phyloP scores from a whole-genome alignment of 768 basidiomycete species.

The Pulveroboletus sp. region DNA sequence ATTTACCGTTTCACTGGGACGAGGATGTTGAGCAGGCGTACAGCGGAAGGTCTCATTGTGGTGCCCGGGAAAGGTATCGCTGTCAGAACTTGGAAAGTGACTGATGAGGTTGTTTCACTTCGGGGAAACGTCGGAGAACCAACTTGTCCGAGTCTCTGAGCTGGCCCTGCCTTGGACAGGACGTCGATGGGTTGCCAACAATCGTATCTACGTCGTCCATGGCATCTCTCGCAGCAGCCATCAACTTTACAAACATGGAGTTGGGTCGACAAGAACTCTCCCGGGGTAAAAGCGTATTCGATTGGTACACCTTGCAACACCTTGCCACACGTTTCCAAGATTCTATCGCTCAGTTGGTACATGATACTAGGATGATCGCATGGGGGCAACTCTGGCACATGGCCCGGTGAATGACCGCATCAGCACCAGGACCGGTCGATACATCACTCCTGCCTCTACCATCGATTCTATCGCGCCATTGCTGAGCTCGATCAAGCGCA shows the following conservation, averaged over 20 bases:
- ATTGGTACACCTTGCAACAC: slow-evolving; percentile 26
- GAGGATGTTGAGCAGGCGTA: slow-evolving; percentile 77
- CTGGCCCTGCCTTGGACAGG: too few relatives aligned
- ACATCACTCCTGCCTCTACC: too few relatives aligned
- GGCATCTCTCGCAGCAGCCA: slow-evolving; percentile 20
- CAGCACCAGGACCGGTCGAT: too few relatives aligned
- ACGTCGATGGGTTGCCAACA: not conserved
- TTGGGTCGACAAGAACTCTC: slow-evolving; percentile 20
- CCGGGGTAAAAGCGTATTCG: slow-evolving; percentile 23
- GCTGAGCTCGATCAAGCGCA: too few relatives aligned
- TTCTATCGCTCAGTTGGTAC: too few relatives aligned
- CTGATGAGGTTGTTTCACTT: not conserved
- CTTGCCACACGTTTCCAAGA: too few relatives aligned
- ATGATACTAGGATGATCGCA: too few relatives aligned
- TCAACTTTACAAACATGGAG: slow-evolving; percentile 27
- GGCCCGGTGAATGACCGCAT: too few relatives aligned
- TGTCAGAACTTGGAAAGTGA: slow-evolving; percentile 12
- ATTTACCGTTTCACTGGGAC: slow-evolving; percentile 87
- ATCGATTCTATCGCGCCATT: too few relatives aligned
- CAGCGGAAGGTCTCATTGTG: slow-evolving; percentile 70
- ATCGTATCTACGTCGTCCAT: not conserved
- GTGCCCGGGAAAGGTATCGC: not conserved
- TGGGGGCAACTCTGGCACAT: too few relatives aligned
- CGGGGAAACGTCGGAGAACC: too few relatives aligned
- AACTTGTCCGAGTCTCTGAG: too few relatives aligned